Evolutionary conservation across 257 asterid genomes (phyloP).

Genomic region (Prunella vulgaris): DNA sequence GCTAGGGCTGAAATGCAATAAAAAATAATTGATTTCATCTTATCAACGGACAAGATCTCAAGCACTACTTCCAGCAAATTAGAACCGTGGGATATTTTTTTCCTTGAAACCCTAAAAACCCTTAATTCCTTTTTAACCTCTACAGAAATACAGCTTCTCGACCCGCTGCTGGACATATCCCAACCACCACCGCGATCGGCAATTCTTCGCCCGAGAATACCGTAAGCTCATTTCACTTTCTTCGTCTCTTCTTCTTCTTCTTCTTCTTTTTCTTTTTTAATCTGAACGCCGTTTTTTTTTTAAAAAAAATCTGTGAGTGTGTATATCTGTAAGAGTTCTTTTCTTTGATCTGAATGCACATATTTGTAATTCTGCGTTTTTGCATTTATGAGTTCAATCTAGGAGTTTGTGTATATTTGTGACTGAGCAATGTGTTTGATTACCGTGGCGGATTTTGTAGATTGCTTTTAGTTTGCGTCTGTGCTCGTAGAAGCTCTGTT

Average conservation of each 20-base stretch:
- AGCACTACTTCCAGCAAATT: not conserved
- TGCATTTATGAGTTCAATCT: not conserved
- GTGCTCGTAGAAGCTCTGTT: too few relatives aligned
- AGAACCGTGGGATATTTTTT: conserved; percentile 7
- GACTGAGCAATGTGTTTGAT: not conserved
- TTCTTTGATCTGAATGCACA: not conserved
- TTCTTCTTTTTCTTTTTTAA: not conserved
- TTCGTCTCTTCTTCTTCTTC: not conserved
- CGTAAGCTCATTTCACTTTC: conserved; percentile 11
- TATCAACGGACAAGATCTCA: not conserved
- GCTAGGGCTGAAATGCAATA: not conserved
- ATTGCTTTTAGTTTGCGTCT: too few relatives aligned
- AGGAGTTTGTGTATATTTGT: not conserved
- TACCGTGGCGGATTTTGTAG: not conserved
- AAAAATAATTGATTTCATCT: not conserved
- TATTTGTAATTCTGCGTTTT: not conserved
- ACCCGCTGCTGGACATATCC: conserved; percentile 17
- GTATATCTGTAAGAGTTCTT: not conserved
- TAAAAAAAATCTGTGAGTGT: not conserved
- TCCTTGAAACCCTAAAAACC: conserved; percentile 27
- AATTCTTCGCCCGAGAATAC: not conserved
- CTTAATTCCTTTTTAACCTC: not conserved
- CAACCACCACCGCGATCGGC: not conserved
- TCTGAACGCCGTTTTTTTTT: not conserved
- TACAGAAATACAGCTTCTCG: not conserved